phyloP scores from a whole-genome alignment of 78 protist species.

The Dictyostelium purpureum region DNA sequence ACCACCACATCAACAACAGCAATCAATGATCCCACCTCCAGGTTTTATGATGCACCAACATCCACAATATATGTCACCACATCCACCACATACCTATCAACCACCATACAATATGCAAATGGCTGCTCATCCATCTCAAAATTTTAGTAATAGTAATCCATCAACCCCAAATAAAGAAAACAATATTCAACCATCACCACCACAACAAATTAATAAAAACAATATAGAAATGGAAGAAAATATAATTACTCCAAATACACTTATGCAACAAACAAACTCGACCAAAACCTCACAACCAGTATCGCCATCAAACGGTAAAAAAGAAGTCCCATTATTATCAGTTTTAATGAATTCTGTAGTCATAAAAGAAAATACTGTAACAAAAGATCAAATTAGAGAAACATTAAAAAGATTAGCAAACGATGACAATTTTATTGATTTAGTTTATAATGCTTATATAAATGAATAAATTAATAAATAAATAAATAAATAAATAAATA shows the following conservation, averaged over 20 bases:
- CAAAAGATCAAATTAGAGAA: conserved; percentile 68
- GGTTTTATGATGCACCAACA: neutral
- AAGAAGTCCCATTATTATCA: conserved; percentile 20
- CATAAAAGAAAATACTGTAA: neutral
- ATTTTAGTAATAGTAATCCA: neutral
- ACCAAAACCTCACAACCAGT: conserved; percentile 3
- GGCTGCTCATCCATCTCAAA: neutral
- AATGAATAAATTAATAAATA: neutral
- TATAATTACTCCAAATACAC: neutral
- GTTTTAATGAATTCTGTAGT: conserved; percentile 31
- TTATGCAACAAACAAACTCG: neutral
- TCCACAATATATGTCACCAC: conserved; percentile 17
- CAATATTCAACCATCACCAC: neutral
- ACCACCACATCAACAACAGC: conserved; percentile 16
- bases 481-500: neutral
- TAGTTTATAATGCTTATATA: conserved; percentile 6
- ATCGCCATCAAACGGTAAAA: conserved; percentile 4
- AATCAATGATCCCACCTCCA: conserved; percentile 31
- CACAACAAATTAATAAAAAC: neutral
- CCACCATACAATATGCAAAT: neutral
- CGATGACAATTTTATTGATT: conserved; percentile 58
- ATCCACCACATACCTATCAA: neutral
- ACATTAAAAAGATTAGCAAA: conserved; percentile 29
- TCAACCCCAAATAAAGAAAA: neutral
- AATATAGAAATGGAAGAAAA: neutral